A percentile compares a stretch with the other conserved stretches of the same genome.
Evolutionary conservation across 805 yeast species (phyloP).

Genomic region (Schwanniomyces pseudopolymorphus): DNA sequence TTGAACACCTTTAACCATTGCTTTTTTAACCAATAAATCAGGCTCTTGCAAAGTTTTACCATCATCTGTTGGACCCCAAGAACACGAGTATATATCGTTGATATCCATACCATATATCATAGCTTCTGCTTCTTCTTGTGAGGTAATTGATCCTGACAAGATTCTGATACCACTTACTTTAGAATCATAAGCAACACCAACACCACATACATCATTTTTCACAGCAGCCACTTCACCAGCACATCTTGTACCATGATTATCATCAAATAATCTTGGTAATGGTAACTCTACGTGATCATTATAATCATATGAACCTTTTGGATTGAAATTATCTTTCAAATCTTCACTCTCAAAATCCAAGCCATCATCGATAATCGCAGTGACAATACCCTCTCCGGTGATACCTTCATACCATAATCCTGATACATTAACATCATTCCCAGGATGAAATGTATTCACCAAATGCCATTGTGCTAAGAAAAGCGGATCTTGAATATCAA

Average conservation of each 20-base stretch:
- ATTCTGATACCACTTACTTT: constrained; percentile 89
- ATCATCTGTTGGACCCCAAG: constrained; percentile 98
- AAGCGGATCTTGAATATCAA: constrained; percentile 78
- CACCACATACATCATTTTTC: constrained; percentile 86
- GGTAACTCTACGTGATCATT: constrained; percentile 77
- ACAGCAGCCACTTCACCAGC: constrained; percentile 97
- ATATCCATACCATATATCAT: constrained; percentile 74
- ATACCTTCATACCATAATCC: constrained; percentile 82
- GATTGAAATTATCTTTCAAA: constrained; percentile 63
- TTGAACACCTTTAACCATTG: constrained; percentile 79
- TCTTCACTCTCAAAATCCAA: constrained; percentile 80
- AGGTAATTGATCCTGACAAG: constrained; percentile 72
- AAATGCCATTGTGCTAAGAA: constrained; percentile 90
- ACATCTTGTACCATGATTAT: constrained; percentile 94
- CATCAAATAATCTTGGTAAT: constrained; percentile 75
- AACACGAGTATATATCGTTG: constrained; percentile 93
- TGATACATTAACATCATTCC: constrained; percentile 82
- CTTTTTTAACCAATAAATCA: constrained; percentile 70
- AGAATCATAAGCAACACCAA: constrained; percentile 91
- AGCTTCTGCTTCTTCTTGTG: constrained; percentile 91
- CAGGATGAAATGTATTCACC: constrained; percentile 68
- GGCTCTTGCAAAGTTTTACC: constrained; percentile 88
- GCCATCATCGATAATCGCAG: constrained; percentile 94
- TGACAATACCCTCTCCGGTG: constrained; percentile 78
- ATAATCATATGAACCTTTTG: constrained; percentile 90